A percentile compares a stretch with the other conserved stretches of the same genome.
Conservation (phyloP, 75 land plant species). For the Adiantum capillusveneris region DNA sequence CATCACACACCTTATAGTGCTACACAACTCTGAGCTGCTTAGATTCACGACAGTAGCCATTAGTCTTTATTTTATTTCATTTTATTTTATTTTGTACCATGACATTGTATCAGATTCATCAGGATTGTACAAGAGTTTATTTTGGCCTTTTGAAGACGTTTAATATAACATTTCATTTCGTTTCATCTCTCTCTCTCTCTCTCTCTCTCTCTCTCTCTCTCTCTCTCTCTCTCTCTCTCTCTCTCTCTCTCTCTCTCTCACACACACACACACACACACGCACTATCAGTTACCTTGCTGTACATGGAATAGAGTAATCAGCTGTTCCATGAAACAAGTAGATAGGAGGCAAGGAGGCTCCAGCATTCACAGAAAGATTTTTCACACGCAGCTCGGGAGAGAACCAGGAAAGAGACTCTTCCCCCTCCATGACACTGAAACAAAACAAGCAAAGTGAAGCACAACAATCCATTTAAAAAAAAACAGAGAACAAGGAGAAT, state of each 20-base stretch:
- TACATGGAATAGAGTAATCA: constrained; percentile 85
- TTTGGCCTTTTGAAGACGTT: too few relatives aligned
- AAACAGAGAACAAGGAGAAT: background rate
- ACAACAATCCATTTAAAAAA: too few relatives aligned
- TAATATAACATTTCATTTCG: too few relatives aligned
- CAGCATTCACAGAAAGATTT: constrained; percentile 40
- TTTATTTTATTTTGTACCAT: too few relatives aligned
- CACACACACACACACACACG: background rate
- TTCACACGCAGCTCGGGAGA: constrained; percentile 75
- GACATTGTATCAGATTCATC: too few relatives aligned
- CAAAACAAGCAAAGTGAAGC: too few relatives aligned
- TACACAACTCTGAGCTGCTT: too few relatives aligned
- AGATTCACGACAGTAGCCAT: too few relatives aligned
- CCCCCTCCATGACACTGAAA: constrained; percentile 94
- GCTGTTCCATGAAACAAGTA: constrained; percentile 77
- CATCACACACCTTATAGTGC: too few relatives aligned
- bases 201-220: constrained; percentile 7
- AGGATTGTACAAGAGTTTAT: too few relatives aligned
- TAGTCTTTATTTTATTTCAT: too few relatives aligned
- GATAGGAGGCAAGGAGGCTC: constrained; percentile 63
- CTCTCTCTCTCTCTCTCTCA: constrained; percentile 10
- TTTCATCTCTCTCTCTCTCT: background rate
- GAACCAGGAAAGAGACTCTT: constrained; percentile 43
- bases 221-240: constrained; percentile 11
- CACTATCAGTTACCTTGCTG: constrained; percentile 48